Conservation (phyloP, 129 eudicot genomes). For the carrot (Daucus carota) region DNA sequence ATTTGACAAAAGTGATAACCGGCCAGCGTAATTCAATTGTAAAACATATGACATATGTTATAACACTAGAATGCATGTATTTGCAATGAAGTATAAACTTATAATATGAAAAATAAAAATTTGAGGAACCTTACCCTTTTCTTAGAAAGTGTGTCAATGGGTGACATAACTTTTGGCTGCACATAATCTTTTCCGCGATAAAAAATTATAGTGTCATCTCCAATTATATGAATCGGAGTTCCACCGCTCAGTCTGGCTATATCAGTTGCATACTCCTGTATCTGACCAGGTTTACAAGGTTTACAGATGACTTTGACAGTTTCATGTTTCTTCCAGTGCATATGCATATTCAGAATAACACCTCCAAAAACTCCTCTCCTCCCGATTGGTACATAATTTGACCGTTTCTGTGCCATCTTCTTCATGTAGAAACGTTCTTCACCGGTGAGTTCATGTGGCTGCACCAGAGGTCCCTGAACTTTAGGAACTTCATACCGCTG, state of each 20-base stretch:
- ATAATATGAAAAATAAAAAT: background rate
- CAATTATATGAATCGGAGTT: constrained; percentile 70
- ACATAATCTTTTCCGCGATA: constrained; percentile 86
- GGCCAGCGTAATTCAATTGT: background rate
- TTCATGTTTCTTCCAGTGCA: constrained; percentile 99
- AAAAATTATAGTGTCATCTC: constrained; percentile 69
- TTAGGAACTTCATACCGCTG: constrained; percentile 74
- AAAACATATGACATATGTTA: background rate
- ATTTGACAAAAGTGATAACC: background rate
- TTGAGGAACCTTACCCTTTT: constrained; percentile 49
- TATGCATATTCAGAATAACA: constrained; percentile 87
- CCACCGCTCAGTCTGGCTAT: constrained; percentile 94
- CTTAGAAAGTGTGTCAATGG: constrained; percentile 80
- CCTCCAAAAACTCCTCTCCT: constrained; percentile 96
- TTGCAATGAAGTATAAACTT: background rate
- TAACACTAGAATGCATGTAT: background rate
- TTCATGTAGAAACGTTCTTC: constrained; percentile 89
- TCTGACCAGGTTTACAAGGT: constrained; percentile 93
- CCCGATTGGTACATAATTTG: constrained; percentile 83
- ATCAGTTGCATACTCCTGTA: constrained; percentile 72
- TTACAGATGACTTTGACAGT: constrained; percentile 85
- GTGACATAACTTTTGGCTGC: constrained; percentile 94
- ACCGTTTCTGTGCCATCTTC: constrained; percentile 89
- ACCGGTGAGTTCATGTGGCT: constrained; percentile 66
- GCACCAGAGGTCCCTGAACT: constrained; percentile 76